Base-by-base conservation (phyloP, 78 protist genomes). In the Mantamonas sphyraenae region DNA sequence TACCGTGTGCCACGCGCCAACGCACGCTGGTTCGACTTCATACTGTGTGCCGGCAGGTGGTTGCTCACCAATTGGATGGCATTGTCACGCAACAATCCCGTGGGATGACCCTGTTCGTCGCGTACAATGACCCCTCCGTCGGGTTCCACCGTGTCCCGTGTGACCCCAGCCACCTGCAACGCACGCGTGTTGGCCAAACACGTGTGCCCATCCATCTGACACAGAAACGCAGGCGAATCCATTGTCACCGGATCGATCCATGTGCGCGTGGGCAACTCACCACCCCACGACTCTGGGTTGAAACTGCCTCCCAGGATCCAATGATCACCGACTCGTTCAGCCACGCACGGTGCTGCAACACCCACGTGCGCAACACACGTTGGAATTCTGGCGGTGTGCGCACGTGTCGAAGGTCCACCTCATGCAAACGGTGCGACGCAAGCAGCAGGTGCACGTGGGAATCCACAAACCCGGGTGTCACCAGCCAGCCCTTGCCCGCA, bases 241-340 rank as follows among this genome's bases (percentile, higher is more conserved):
- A 31, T 26, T 26, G 62, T 57, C 30, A 57, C 62, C 35, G 16
- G 30, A 57, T 57, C 62, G 62, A 57, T 57, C 62, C 62, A 57
- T 9, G 24, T 26, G 22, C 62, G 62, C 28, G 62, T 57, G 16
- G 62, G 62, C 28, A 57, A 12, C 22, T 57, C 62, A 57, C 62
- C 62, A 30, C 62, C 62, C 62, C 62, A 57, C 22, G 28, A 20
- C 22, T 57, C 62, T 26, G 24, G 62, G 62, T 57, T 57, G 39
- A 26, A 57, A 20, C 22, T 57, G 9, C 62, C 62, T 26, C 28
- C 22, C 35, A 57, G 7, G 12, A 57, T 14, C 62, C 62, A 57
- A 30, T 57, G 39, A n/a, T 31, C 62, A 12, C 39, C n/a, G n/a
- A n/a, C n/a, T n/a, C n/a, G n/a, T n/a, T n/a, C n/a, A n/a, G n/a